Evolutionary conservation across 2,329 filamentous ascomycete species (phyloP).

Genomic region (Monosporascus ibericus): DNA sequence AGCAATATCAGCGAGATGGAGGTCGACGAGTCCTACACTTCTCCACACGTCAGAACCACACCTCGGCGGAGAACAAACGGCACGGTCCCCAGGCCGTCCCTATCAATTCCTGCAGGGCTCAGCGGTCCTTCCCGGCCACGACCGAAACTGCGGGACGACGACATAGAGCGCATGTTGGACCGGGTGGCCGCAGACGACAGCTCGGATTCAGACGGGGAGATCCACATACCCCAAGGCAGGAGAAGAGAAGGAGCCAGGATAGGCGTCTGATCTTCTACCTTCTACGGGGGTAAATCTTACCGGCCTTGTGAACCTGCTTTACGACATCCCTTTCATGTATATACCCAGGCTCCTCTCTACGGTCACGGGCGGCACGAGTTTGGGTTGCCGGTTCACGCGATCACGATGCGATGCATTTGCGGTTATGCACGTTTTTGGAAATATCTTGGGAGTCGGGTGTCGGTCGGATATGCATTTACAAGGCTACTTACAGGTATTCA

Average conservation of each 20-base stretch:
- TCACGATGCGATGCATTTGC: not conserved
- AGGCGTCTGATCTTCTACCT: conserved; percentile 11
- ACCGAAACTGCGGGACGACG: conserved; percentile 43
- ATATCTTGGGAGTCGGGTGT: not conserved
- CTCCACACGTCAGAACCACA: conserved; percentile 32
- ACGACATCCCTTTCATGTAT: not conserved
- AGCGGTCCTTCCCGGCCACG: conserved; percentile 33
- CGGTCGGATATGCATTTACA: not conserved
- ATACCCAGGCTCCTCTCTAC: not conserved
- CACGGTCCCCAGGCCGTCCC: conserved; percentile 18
- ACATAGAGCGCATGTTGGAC: conserved; percentile 55
- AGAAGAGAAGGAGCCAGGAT: conserved; percentile 19
- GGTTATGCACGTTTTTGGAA: not conserved
- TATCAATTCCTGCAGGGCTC: conserved; percentile 46
- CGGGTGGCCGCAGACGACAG: conserved; percentile 43
- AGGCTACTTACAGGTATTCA: not conserved
- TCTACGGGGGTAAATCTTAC: not conserved
- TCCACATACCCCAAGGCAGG: conserved; percentile 37
- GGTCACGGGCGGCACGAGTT: not conserved
- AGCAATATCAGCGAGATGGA: conserved; percentile 42
- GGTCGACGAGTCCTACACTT: conserved; percentile 30
- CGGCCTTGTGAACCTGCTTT: not conserved
- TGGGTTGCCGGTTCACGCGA: not conserved
- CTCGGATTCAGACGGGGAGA: conserved; percentile 54
- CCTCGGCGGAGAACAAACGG: conserved; percentile 39